phyloP scores from a whole-genome alignment of 2,329 filamentous ascomycete genomes.

The Pseudocercospora ulei region DNA sequence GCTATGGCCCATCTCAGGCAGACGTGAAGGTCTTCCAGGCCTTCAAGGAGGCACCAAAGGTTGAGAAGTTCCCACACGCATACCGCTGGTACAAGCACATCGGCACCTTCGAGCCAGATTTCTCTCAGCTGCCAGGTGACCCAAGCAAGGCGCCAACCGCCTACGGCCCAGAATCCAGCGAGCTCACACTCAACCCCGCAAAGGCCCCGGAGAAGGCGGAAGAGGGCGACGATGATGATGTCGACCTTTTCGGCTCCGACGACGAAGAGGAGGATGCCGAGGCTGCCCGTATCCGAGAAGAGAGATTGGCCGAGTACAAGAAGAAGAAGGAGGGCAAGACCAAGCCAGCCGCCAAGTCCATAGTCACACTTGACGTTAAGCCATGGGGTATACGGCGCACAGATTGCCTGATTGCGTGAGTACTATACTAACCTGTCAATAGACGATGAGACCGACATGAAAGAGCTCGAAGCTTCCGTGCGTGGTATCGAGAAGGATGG shows the following conservation, averaged over 20 bases:
- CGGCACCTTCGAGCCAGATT: constrained; percentile 83
- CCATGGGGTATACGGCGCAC: constrained; percentile 67
- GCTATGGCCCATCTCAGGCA: constrained; percentile 71
- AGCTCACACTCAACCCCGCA: constrained; percentile 73
- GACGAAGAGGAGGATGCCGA: constrained; percentile 91
- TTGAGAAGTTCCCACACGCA: constrained; percentile 82
- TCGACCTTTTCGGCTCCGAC: constrained; percentile 88
- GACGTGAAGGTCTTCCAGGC: constrained; percentile 95
- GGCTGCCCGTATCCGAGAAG: constrained; percentile 72
- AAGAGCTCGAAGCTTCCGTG: constrained; percentile 67
- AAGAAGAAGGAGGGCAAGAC: constrained; percentile 93
- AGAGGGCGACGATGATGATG: constrained; percentile 62
- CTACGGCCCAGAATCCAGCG: constrained; percentile 76
- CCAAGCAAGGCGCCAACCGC: constrained; percentile 76
- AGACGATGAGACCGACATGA: constrained; percentile 76
- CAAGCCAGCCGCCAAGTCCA: constrained; percentile 88
- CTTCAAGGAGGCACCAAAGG: constrained; percentile 62
- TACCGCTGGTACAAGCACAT: constrained; percentile 99
- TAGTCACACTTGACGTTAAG: constrained; percentile 94
- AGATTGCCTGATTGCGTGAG: not conserved
- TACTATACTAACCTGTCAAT: constrained; percentile 22
- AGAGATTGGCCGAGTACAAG: constrained; percentile 84
- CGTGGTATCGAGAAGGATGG: constrained; percentile 81
- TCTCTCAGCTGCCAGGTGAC: constrained; percentile 82
- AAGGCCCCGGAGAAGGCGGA: constrained; percentile 61